phyloP scores from a whole-genome alignment of 2,329 filamentous ascomycete genomes.

The Monosporascus sp. region DNA sequence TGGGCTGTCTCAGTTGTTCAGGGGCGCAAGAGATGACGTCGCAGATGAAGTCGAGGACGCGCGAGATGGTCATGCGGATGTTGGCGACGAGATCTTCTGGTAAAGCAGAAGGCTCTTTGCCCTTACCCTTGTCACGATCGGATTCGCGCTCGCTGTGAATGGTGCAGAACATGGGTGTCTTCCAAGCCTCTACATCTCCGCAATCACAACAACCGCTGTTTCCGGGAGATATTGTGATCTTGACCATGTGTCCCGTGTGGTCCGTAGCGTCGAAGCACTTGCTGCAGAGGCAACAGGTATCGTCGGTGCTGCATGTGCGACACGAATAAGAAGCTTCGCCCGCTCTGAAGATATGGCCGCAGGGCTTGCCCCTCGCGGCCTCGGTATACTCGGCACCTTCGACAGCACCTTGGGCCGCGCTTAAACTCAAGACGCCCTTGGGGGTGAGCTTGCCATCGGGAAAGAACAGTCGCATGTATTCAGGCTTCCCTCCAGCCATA shows the following conservation, averaged over 20 bases:
- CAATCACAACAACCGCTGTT: constrained; percentile 98
- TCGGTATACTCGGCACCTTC: constrained; percentile 94
- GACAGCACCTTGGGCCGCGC: constrained; percentile 83
- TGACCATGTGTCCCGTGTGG: constrained; percentile 87
- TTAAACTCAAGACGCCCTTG: constrained; percentile 65
- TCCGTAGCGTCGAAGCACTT: constrained; percentile 94
- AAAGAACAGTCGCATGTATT: constrained; percentile 77
- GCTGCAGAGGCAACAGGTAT: constrained; percentile 91
- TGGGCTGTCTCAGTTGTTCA: constrained; percentile 82
- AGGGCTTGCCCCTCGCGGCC: constrained; percentile 84
- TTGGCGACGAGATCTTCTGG: constrained; percentile 71
- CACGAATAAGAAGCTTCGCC: constrained; percentile 94
- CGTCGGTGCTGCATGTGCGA: constrained; percentile 88
- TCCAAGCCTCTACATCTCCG: constrained; percentile 93
- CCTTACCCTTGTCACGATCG: constrained; percentile 53
- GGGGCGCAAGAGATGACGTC: constrained; percentile 97
- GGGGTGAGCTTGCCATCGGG: constrained; percentile 62
- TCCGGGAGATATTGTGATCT: constrained; percentile 79
- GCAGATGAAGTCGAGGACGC: constrained; percentile 88
- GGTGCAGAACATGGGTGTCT: constrained; percentile 78
- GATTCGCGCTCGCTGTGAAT: constrained; percentile 72
- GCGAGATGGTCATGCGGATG: constrained; percentile 79
- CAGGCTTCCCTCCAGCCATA: constrained; percentile 67
- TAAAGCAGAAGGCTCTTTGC: constrained; percentile 51
- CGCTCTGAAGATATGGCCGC: constrained; percentile 93